These are phyloP conservation scores for Triticum monococcum DNA, from an alignment of 176 grass and related monocot genomes.

Conservation along the genomic window DNA sequence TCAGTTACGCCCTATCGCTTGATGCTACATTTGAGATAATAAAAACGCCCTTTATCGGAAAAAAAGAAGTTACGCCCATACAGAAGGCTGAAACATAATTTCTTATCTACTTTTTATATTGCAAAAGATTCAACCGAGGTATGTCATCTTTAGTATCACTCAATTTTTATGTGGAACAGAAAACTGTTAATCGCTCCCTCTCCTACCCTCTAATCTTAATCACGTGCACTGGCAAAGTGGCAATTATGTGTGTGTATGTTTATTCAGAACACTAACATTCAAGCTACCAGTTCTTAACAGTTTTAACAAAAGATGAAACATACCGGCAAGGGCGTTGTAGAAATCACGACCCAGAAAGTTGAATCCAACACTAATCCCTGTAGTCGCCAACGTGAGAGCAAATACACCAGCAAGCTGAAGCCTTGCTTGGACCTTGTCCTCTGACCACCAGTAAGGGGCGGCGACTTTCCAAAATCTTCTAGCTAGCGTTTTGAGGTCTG, in stretches of 20 bases:
- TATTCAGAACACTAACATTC: neutral
- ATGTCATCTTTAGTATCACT: neutral
- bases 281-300: neutral
- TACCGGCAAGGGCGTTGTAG: constrained; percentile 94
- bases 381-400: constrained; percentile 77
- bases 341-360: constrained; percentile 94
- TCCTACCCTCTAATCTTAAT: neutral
- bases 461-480: constrained; percentile 96
- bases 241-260: too few species aligned
- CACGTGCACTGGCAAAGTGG: neutral
- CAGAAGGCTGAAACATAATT: neutral
- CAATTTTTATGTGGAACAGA: neutral
- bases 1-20: too few species aligned
- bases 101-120: constrained; percentile 8
- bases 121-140: constrained; percentile 10
- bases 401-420: constrained; percentile 81
- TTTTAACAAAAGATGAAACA: constrained; percentile 19
- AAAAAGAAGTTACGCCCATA: neutral
- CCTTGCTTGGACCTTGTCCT: constrained; percentile 90
- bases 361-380: constrained; percentile 95
- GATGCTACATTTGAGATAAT: too few species aligned
- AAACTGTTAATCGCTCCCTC: neutral
- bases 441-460: constrained; percentile 89
- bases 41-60: too few species aligned
- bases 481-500: constrained; percentile 65